A percentile compares a stretch with the other conserved stretches of the same genome.
phyloP scores from a whole-genome alignment of 1,284 basidiomycete genomes.

The Boletus chippewaensis region DNA sequence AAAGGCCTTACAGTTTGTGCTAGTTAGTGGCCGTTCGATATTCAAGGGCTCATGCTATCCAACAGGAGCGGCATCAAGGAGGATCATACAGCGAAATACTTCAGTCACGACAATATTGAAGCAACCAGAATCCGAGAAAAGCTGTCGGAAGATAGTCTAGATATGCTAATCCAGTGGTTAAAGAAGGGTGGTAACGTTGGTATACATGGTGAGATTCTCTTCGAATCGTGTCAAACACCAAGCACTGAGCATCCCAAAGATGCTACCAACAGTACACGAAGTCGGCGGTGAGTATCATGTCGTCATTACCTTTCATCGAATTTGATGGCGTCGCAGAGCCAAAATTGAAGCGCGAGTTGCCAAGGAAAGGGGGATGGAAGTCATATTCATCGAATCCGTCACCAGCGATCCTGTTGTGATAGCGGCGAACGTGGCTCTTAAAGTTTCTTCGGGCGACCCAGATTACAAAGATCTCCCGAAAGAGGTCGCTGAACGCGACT shows the following conservation, averaged over 20 bases:
- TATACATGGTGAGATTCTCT: conserved; percentile 72
- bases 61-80: conserved; percentile 71
- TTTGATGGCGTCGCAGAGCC: conserved; percentile 42
- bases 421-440: conserved; percentile 92
- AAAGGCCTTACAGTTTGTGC: conserved; percentile 64
- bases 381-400: conserved; percentile 92
- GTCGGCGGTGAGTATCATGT: conserved; percentile 49
- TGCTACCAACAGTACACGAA: conserved; percentile 87
- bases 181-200: conserved; percentile 96
- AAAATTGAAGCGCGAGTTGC: conserved; percentile 80
- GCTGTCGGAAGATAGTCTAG: conserved; percentile 88
- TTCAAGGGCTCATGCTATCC: conserved; percentile 4
- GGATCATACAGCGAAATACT: conserved; percentile 89
- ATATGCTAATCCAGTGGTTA: conserved; percentile 93
- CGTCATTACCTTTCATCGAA: not conserved
- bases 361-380: conserved; percentile 82
- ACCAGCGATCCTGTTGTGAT: conserved; percentile 94
- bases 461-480: conserved; percentile 90
- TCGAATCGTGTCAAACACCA: conserved; percentile 11
- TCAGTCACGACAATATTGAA: conserved; percentile 81
- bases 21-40: not conserved
- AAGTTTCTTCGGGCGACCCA: conserved; percentile 93
- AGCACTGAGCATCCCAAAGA: conserved; percentile 42
- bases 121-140: conserved; percentile 76
- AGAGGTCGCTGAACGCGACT: conserved; percentile 85